phyloP scores from a whole-genome alignment of 257 asterid species.

The Gentiana macrophylla region DNA sequence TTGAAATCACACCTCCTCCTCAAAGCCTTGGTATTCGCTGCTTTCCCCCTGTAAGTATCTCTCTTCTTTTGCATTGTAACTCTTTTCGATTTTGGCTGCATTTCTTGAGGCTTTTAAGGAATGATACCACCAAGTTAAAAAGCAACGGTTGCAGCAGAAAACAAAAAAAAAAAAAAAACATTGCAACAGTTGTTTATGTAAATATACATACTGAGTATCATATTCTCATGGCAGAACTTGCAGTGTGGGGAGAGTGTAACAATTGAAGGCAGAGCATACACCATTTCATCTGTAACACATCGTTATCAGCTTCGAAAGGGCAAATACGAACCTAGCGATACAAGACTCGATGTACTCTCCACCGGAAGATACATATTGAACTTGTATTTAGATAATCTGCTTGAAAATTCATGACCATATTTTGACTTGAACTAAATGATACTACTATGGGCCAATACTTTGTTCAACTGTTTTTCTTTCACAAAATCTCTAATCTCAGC shows the following conservation, averaged over 20 bases:
- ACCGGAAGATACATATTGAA: conserved; percentile 81
- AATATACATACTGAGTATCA: not conserved
- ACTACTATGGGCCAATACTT: conserved; percentile 43
- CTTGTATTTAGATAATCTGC: conserved; percentile 68
- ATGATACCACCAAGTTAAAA: too few species aligned
- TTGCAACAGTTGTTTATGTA: too few species aligned
- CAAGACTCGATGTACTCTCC: conserved; percentile 80
- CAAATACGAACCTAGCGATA: conserved; percentile 85
- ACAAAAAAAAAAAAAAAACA: too few species aligned
- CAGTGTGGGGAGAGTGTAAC: conserved; percentile 89
- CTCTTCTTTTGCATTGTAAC: not conserved
- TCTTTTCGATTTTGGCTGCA: not conserved
- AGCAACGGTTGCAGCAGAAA: too few species aligned
- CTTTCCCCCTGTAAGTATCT: conserved; percentile 52
- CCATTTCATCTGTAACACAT: conserved; percentile 77
- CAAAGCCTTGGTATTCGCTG: conserved; percentile 85
- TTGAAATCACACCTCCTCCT: conserved; percentile 85
- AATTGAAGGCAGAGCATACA: conserved; percentile 76
- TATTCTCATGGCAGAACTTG: conserved; percentile 44
- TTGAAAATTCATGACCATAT: conserved; percentile 47
- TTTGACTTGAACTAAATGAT: conserved; percentile 23
- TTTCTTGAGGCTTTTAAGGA: not conserved
- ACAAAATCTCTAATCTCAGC: conserved; percentile 40
- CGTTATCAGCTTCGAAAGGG: conserved; percentile 94
- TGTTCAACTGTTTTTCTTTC: conserved; percentile 35